phyloP scores from a whole-genome alignment of 75 land plant species.

The Cupressus sempervirens region DNA sequence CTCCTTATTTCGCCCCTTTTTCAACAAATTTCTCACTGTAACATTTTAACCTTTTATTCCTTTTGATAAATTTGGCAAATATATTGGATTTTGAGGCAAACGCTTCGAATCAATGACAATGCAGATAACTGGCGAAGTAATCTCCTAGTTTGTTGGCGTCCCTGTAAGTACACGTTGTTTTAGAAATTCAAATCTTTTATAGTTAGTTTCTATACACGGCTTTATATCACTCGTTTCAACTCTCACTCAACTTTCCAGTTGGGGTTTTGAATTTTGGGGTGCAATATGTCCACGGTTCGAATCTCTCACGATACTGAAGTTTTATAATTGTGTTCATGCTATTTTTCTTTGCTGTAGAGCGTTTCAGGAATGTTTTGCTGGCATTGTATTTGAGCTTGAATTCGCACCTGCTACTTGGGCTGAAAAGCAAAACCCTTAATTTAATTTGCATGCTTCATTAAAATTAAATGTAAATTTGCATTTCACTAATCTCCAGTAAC shows the following conservation, averaged over 20 bases:
- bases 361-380: not conserved
- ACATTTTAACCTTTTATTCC: not conserved
- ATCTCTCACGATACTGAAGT: not conserved
- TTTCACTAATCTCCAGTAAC: not conserved
- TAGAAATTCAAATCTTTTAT: not conserved
- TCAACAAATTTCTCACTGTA: not conserved
- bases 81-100: not conserved
- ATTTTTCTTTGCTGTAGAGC: not conserved
- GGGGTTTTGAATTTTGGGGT: not conserved
- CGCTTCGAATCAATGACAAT: not conserved
- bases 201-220: not conserved
- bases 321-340: not conserved
- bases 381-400: not conserved
- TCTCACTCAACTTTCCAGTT: not conserved
- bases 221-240: not conserved
- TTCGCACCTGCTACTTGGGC: not conserved
- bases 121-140: not conserved
- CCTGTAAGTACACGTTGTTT: not conserved
- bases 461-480: too few species aligned
- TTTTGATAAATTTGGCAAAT: not conserved
- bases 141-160: not conserved
- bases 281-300: not conserved
- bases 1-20: not conserved
- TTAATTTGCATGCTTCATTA: not conserved
- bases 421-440: not conserved